Percentiles rank a stretch among this genome's conserved stretches.
Conservation (phyloP, 495 filamentous ascomycete species). For the Xylaria bambusicola region DNA sequence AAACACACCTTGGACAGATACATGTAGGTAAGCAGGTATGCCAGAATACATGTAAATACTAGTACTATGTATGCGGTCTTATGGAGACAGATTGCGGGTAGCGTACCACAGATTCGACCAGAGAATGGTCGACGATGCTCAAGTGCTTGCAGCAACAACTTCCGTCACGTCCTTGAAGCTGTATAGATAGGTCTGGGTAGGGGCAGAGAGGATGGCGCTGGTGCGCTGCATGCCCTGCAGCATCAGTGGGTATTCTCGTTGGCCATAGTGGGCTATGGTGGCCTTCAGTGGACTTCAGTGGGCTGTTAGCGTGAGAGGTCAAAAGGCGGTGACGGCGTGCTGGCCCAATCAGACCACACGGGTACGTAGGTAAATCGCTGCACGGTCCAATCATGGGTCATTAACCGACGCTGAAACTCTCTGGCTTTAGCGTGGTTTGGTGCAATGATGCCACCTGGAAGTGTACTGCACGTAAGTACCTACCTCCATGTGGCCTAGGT, state of each 20-base stretch:
- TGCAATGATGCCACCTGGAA: constrained; percentile 10
- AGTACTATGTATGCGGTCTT: too few species aligned
- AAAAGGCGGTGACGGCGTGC: constrained; percentile 34
- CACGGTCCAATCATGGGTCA: constrained; percentile 7
- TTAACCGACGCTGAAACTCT: constrained; percentile 5
- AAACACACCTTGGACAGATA: constrained; percentile 8
- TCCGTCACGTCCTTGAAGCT: too few species aligned
- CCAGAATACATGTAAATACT: too few species aligned
- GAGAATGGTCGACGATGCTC: neutral
- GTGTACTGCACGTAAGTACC: too few species aligned
- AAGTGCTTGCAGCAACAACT: constrained; percentile 7
- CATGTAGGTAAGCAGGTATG: too few species aligned
- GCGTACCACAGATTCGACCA: neutral
- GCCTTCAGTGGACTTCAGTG: constrained; percentile 30
- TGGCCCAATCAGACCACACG: constrained; percentile 10
- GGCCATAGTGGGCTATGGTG: constrained; percentile 21
- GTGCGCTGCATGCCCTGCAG: constrained; percentile 9
- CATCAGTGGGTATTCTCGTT: constrained; percentile 17
- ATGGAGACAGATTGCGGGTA: neutral
- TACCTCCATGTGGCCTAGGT: too few species aligned
- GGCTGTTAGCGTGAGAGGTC: constrained; percentile 25
- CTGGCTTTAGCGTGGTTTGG: neutral
- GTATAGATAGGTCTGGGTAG: too few species aligned
- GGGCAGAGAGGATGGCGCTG: neutral
- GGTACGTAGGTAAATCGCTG: neutral